Evolutionary conservation across 257 asterid species (phyloP).

Genomic region (Jasminum sambac): DNA sequence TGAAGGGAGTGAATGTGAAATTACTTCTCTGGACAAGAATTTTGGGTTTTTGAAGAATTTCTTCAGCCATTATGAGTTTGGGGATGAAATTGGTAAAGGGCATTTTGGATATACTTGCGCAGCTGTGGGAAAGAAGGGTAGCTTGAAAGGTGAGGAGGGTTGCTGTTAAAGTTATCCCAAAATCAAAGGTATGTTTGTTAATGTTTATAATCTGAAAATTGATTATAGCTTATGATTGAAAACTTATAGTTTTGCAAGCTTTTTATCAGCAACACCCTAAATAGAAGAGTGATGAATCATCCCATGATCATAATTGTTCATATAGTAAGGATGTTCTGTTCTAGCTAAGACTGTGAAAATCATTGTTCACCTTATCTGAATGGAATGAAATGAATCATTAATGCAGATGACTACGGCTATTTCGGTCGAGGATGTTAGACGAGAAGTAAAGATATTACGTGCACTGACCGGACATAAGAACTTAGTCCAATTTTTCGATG

Average conservation of each 20-base stretch:
- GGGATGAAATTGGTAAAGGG: conserved; percentile 88
- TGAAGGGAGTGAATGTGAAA: conserved; percentile 89
- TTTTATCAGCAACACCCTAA: background rate
- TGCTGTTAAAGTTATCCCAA: conserved; percentile 87
- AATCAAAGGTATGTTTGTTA: conserved; percentile 60
- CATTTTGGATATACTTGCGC: conserved; percentile 92
- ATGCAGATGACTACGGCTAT: conserved; percentile 72
- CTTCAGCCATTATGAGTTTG: conserved; percentile 58
- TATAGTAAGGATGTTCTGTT: background rate
- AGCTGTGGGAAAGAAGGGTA: conserved; percentile 79
- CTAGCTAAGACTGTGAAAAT: conserved; percentile 9
- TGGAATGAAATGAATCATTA: conserved; percentile 14
- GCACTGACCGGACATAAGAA: conserved; percentile 65
- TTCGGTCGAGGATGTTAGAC: conserved; percentile 64
- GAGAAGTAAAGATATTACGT: conserved; percentile 65
- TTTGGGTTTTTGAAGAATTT: conserved; percentile 81
- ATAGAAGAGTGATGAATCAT: background rate
- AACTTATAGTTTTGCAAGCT: conserved; percentile 9
- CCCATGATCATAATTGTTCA: background rate
- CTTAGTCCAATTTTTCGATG: conserved; percentile 62
- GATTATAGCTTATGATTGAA: background rate
- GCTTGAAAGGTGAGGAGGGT: conserved; percentile 84
- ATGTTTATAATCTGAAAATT: conserved; percentile 1
- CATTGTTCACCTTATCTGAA: conserved; percentile 16
- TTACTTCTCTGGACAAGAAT: conserved; percentile 69